Conservation (phyloP, 495 filamentous ascomycete genomes). For the Xylaria scruposa region DNA sequence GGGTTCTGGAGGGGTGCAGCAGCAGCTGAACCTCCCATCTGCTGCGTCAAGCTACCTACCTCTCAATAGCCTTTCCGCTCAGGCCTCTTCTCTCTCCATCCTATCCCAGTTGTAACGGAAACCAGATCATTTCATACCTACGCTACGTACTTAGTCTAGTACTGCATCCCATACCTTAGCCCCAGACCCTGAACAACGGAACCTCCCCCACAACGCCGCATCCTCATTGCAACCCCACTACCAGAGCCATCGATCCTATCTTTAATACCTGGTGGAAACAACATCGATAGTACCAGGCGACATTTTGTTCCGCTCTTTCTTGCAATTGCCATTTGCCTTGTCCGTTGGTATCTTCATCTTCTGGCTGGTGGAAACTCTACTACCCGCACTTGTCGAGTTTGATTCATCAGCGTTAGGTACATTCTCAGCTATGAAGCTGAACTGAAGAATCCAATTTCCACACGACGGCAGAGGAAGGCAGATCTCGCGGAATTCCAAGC, state of each 20-base stretch:
- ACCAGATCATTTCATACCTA: neutral
- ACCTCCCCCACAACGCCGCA: slow-evolving; percentile 26
- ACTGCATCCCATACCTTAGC: neutral
- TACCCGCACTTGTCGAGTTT: neutral
- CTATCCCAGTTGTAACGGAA: neutral
- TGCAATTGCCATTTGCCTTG: neutral
- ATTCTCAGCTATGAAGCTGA: slow-evolving; percentile 16
- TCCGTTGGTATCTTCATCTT: neutral
- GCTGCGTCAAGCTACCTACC: neutral
- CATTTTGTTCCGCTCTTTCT: neutral
- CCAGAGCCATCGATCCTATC: slow-evolving; percentile 7
- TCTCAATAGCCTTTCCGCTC: neutral
- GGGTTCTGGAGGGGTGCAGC: slow-evolving; percentile 7
- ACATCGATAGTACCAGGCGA: neutral
- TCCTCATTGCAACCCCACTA: slow-evolving; percentile 26
- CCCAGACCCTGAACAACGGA: slow-evolving; percentile 34
- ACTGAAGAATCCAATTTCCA: neutral
- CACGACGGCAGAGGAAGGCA: neutral
- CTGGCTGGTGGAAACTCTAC: neutral
- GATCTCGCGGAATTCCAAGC: neutral
- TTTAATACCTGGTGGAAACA: neutral
- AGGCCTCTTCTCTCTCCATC: neutral
- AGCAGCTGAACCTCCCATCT: neutral
- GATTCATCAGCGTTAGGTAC: neutral
- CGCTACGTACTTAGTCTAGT: neutral